Evolutionary conservation across 768 basidiomycete species (phyloP).

Genomic region (Calocera viscosa): DNA sequence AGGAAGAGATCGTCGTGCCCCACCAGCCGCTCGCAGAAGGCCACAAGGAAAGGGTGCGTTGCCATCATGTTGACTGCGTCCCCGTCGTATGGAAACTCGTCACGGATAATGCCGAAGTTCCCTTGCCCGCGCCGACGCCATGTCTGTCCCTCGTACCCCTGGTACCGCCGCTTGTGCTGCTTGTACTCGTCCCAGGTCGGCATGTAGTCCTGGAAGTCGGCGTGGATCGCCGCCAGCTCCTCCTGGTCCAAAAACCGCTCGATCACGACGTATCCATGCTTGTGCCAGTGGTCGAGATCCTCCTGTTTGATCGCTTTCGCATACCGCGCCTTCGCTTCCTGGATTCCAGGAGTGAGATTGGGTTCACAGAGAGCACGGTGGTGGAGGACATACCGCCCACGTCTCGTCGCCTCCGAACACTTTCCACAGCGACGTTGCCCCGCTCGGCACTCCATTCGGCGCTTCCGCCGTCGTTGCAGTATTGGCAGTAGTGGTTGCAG

Average conservation of each 20-base stretch:
- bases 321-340: constrained; percentile 12
- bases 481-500: too few relatives aligned
- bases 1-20: constrained; percentile 7
- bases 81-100: constrained; percentile 11
- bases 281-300: constrained; percentile 10
- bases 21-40: constrained; percentile 10
- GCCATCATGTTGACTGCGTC: constrained; percentile 9
- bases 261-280: constrained; percentile 11
- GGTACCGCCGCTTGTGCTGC: background rate
- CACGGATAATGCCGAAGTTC: background rate
- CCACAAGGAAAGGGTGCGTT: constrained; percentile 7
- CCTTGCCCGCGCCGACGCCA: too few relatives aligned
- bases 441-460: too few relatives aligned
- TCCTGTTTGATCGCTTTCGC: constrained; percentile 3
- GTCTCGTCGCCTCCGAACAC: too few relatives aligned
- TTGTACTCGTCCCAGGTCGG: constrained; percentile 3
- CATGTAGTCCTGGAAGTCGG: background rate
- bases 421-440: too few relatives aligned
- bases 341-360: background rate
- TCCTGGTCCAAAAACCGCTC: constrained; percentile 5
- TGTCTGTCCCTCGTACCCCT: too few relatives aligned
- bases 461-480: too few relatives aligned
- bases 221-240: constrained; percentile 3
- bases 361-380: too few relatives aligned
- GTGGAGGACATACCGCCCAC: too few relatives aligned